phyloP scores from a whole-genome alignment of 805 yeast species.

The Starmerella etchellsii region DNA sequence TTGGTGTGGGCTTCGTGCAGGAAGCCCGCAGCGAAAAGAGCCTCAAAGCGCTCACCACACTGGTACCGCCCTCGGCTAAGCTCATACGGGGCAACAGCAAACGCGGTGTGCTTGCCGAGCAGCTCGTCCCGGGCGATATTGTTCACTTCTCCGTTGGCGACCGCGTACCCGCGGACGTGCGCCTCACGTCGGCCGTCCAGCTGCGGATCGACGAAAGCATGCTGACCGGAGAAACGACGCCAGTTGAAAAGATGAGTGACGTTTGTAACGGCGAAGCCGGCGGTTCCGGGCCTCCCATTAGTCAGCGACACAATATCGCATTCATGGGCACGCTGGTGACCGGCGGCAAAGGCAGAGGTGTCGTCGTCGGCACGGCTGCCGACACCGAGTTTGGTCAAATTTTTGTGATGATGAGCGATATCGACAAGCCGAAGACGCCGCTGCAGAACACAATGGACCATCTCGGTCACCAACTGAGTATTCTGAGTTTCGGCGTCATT shows the following conservation, averaged over 20 bases:
- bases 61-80: constrained; percentile 96
- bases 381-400: constrained; percentile 91
- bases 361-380: constrained; percentile 81
- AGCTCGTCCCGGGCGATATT: constrained; percentile 90
- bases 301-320: constrained; percentile 63
- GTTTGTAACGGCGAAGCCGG: constrained; percentile 27
- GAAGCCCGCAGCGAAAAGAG: constrained; percentile 94
- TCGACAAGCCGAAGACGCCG: constrained; percentile 97
- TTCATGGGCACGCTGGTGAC: constrained; percentile 96
- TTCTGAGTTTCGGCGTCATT: constrained; percentile 73
- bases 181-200: constrained; percentile 67
- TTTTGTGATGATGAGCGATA: constrained; percentile 86
- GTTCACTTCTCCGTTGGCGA: constrained; percentile 87
- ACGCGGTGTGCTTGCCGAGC: constrained; percentile 71
- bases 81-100: constrained; percentile 70
- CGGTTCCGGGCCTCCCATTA: constrained; percentile 1
- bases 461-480: constrained; percentile 78
- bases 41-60: constrained; percentile 76
- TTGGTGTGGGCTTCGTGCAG: constrained; percentile 93
- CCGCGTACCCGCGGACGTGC: constrained; percentile 88
- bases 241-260: constrained; percentile 55
- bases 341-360: constrained; percentile 89
- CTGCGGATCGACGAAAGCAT: constrained; percentile 84
- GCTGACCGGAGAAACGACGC: constrained; percentile 88
- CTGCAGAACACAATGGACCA: constrained; percentile 91